phyloP scores from a whole-genome alignment of 2,329 filamentous ascomycete genomes.

The Aspergillus bombycis region DNA sequence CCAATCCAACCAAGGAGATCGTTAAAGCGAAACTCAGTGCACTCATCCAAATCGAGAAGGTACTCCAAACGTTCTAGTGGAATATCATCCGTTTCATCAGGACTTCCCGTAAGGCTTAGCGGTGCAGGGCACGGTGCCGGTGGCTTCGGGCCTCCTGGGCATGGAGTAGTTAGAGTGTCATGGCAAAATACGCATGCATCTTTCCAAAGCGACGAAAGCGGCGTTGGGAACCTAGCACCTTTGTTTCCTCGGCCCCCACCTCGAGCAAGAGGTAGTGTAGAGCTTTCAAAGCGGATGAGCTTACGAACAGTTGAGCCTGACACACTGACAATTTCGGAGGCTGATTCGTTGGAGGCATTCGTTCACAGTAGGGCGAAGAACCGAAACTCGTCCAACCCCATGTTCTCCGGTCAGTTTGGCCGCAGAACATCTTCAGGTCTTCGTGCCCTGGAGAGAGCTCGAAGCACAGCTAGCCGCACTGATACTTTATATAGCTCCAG shows the following conservation, averaged over 20 bases:
- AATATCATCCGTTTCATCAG: slow-evolving; percentile 40
- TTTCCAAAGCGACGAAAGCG: slow-evolving; percentile 39
- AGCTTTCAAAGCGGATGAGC: slow-evolving; percentile 35
- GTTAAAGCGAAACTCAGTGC: slow-evolving; percentile 39
- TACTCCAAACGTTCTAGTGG: slow-evolving; percentile 44
- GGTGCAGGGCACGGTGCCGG: slow-evolving; percentile 48
- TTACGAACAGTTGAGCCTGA: slow-evolving; percentile 35
- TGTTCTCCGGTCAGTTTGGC: slow-evolving; percentile 40
- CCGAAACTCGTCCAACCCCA: slow-evolving; percentile 42
- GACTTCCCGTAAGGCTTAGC: slow-evolving; percentile 43
- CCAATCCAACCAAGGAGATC: slow-evolving; percentile 39
- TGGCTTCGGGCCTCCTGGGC: slow-evolving; percentile 40
- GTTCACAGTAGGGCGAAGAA: slow-evolving; percentile 42
- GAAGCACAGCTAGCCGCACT: slow-evolving; percentile 38
- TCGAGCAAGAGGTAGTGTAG: slow-evolving; percentile 29
- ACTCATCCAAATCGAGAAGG: slow-evolving; percentile 40
- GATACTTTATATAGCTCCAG: slow-evolving; percentile 39
- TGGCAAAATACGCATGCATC: slow-evolving; percentile 43
- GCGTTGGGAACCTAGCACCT: slow-evolving; percentile 39
- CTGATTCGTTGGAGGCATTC: slow-evolving; percentile 43
- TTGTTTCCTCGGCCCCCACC: slow-evolving; percentile 40
- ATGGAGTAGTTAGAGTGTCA: slow-evolving; percentile 38
- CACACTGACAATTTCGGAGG: slow-evolving; percentile 36
- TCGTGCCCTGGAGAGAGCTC: slow-evolving; percentile 39
- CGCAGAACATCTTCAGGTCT: slow-evolving; percentile 37